These are phyloP conservation scores for Mariannaea sp. DNA, from an alignment of 2,329 filamentous ascomycete species.

Conservation along the genomic window DNA sequence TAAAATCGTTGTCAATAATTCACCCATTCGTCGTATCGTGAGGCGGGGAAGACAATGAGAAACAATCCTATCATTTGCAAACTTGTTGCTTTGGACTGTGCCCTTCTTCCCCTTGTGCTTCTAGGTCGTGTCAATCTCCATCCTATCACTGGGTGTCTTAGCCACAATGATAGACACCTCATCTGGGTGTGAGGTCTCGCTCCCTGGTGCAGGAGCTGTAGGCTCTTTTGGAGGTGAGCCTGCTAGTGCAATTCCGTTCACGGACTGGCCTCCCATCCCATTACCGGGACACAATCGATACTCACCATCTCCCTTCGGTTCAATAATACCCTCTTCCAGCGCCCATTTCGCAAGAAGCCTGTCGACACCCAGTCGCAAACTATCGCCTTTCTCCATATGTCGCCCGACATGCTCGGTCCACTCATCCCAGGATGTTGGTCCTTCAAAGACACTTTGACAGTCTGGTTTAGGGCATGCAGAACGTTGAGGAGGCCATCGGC, in stretches of 20 bases:
- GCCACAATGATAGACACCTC: conserved; percentile 33
- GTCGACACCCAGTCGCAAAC: conserved; percentile 61
- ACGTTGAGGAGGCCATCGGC: conserved; percentile 70
- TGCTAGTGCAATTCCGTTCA: conserved; percentile 24
- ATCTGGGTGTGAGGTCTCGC: conserved; percentile 32
- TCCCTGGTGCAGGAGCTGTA: conserved; percentile 23
- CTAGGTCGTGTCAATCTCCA: conserved; percentile 35
- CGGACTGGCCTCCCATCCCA: conserved; percentile 29
- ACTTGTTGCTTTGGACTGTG: conserved; percentile 20
- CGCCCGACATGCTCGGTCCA: conserved; percentile 91
- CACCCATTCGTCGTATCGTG: conserved; percentile 26
- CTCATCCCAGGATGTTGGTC: conserved; percentile 79
- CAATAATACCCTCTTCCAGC: conserved; percentile 66
- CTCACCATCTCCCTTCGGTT: conserved; percentile 59
- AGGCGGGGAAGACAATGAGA: conserved; percentile 2
- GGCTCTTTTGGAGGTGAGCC: conserved; percentile 36
- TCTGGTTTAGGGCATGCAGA: conserved; percentile 74
- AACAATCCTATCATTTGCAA: conserved; percentile 21
- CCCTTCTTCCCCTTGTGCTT: background rate
- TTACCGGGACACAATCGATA: conserved; percentile 54
- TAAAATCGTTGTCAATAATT: conserved; percentile 34
- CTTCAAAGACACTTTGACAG: conserved; percentile 73
- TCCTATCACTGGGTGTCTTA: conserved; percentile 35
- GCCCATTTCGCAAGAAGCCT: conserved; percentile 64
- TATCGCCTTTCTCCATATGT: conserved; percentile 80